Conservation (phyloP, 2,329 filamentous ascomycete species). For the Colletotrichum tanaceti region DNA sequence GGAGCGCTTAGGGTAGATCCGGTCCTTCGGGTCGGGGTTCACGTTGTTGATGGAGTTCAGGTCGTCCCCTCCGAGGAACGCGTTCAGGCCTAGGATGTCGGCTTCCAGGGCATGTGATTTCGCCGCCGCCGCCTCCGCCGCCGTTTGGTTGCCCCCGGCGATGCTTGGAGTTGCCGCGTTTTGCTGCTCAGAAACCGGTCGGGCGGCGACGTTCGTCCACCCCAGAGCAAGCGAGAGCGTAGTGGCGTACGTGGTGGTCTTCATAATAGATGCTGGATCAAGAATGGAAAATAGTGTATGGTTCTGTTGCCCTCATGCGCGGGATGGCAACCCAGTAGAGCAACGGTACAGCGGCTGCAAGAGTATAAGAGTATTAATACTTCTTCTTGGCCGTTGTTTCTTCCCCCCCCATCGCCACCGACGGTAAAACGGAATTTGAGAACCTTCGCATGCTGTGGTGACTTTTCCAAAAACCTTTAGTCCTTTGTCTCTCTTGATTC, state of each 20-base stretch:
- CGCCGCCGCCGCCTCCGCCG: too few relatives aligned
- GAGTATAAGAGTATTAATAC: slow-evolving; percentile 1
- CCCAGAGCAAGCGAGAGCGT: not conserved
- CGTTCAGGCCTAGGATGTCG: not conserved
- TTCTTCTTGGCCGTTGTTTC: not conserved
- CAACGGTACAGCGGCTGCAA: not conserved
- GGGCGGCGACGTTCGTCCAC: not conserved
- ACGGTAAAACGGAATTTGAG: not conserved
- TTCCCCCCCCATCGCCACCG: not conserved
- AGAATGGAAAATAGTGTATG: not conserved
- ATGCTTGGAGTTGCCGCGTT: not conserved
- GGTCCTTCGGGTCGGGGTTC: slow-evolving; percentile 18
- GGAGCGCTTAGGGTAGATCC: slow-evolving; percentile 52
- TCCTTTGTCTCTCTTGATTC: not conserved
- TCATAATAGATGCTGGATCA: slow-evolving; percentile 8
- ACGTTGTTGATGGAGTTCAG: slow-evolving; percentile 17
- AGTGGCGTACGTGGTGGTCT: not conserved
- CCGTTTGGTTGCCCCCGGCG: not conserved
- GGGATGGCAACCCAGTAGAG: not conserved
- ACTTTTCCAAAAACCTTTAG: not conserved
- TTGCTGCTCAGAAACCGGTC: not conserved
- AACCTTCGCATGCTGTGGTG: not conserved
- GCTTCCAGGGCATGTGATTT: not conserved
- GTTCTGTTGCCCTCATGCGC: too few relatives aligned
- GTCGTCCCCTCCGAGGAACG: not conserved